Evolutionary conservation across 2,329 filamentous ascomycete genomes (phyloP).

Genomic region (Colletotrichum destructivum): DNA sequence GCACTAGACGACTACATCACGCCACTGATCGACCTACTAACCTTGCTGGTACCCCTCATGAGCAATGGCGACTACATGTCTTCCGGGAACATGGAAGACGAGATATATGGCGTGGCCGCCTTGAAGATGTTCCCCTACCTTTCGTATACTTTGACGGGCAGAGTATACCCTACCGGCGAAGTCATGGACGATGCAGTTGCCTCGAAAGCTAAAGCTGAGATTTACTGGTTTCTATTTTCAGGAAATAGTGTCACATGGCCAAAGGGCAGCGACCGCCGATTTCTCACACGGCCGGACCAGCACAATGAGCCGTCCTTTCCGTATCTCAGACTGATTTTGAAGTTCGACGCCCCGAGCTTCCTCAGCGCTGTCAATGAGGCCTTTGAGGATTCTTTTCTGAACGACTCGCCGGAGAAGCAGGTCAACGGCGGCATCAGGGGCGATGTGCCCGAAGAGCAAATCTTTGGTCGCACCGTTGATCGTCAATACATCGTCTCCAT

Average conservation of each 20-base stretch:
- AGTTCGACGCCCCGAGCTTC: conserved; percentile 92
- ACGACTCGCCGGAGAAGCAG: conserved; percentile 79
- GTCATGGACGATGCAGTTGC: conserved; percentile 81
- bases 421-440: conserved; percentile 66
- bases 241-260: conserved; percentile 85
- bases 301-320: conserved; percentile 83
- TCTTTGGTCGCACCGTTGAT: conserved; percentile 81
- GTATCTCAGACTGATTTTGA: conserved; percentile 86
- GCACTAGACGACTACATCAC: conserved; percentile 92
- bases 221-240: conserved; percentile 96
- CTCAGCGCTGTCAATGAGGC: conserved; percentile 97
- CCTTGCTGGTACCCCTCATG: conserved; percentile 75
- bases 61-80: conserved; percentile 67
- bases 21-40: conserved; percentile 86
- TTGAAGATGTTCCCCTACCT: conserved; percentile 96
- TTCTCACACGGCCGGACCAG: conserved; percentile 72
- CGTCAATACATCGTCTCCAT: conserved; percentile 95
- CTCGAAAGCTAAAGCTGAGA: conserved; percentile 83
- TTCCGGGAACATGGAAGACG: conserved; percentile 71
- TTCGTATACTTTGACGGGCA: conserved; percentile 90
- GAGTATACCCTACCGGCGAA: conserved; percentile 91
- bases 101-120: conserved; percentile 78
- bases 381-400: conserved; percentile 95
- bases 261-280: conserved; percentile 71
- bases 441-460: conserved; percentile 75